Evolutionary conservation across 2,329 filamentous ascomycete species (phyloP), one percentile per base, ranked within the genome.

Genomic region (Colletotrichum falcatum): DNA sequence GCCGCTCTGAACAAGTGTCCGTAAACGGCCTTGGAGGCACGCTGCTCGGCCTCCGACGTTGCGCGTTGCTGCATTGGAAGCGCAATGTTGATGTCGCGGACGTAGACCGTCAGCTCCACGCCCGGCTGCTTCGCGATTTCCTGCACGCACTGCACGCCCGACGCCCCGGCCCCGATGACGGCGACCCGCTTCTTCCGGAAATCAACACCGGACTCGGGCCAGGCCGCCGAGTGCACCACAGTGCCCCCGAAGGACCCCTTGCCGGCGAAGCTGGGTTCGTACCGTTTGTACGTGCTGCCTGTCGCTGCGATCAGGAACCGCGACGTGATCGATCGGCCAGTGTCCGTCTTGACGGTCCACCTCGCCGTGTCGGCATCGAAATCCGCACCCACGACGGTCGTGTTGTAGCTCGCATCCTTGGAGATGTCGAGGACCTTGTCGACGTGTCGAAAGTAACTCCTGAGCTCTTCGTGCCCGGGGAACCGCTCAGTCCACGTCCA

Each of bases 81-180:
- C 16, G 85, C 86, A 16, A 87, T 82, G 66, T 89, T 90, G 0
- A 89, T 87, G 2, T 86, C 90, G 23, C 89, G 82, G 70, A 90
- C 84, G 74, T 89, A 89, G 2, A 90, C 84, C 2, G 77, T 79
- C 44, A 82, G 65, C 26, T 78, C 69, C 2, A 61, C 64, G 12
- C 81, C 78, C 5, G 42, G 64, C 74, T 76, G 58, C 72, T 83
- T 84, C 4, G 81, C 77, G 70, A 77, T 68, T 59, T 76, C 74
- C 64, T 77, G 77, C 1, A 78, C 72, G 39, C 78, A 75, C 64
- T 81, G 79, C 0, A 80, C 67, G 0, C 73, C 78, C 1, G 78
- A 76, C 5, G 78, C 77, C 0, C 78, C 79, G 5, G 74, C 72
- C 4, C 79, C 79, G n/a, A 81, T 75, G 16, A 81, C 69, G 2